Conservation (phyloP, 306 rosid species). For the Canavalia gladiata region DNA sequence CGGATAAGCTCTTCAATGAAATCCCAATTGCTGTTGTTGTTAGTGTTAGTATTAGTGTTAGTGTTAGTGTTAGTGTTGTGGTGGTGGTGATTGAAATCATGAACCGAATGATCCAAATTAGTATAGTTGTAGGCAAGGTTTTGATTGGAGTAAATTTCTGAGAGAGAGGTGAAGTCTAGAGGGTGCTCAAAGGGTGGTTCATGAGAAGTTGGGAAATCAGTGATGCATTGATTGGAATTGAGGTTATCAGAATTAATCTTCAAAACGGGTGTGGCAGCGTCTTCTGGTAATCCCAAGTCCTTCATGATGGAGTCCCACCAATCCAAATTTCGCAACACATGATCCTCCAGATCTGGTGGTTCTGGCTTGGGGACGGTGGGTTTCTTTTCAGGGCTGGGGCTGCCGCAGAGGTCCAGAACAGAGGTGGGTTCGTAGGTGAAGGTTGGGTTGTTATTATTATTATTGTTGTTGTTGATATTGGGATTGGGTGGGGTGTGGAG, state of each 20-base stretch:
- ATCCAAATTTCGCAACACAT: slow-evolving; percentile 70
- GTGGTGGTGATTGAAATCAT: slow-evolving; percentile 48
- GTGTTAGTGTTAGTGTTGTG: slow-evolving; percentile 11
- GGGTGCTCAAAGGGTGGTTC: slow-evolving; percentile 68
- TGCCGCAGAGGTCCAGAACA: slow-evolving; percentile 84
- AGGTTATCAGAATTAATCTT: slow-evolving; percentile 27
- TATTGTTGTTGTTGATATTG: no score
- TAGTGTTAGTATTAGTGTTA: slow-evolving; percentile 2
- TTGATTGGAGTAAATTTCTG: slow-evolving; percentile 65
- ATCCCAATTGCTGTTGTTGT: slow-evolving; percentile 52
- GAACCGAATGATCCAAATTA: slow-evolving; percentile 43
- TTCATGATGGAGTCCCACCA: slow-evolving; percentile 94
- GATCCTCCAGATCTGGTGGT: slow-evolving; percentile 71
- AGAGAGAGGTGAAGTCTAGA: slow-evolving; percentile 56
- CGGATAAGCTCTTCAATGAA: slow-evolving; percentile 76
- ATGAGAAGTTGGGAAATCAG: slow-evolving; percentile 63
- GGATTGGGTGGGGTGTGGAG: slow-evolving; percentile 8
- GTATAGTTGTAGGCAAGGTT: slow-evolving; percentile 39
- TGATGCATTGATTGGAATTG: slow-evolving; percentile 35
- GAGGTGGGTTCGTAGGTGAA: slow-evolving; percentile 81
- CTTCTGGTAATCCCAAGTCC: slow-evolving; percentile 79
- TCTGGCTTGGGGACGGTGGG: slow-evolving; percentile 51
- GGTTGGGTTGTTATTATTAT: not conserved
- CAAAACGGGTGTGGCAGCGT: slow-evolving; percentile 52
- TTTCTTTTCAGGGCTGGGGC: slow-evolving; percentile 75